A percentile compares a stretch with the other conserved stretches of the same genome.
Evolutionary conservation across 768 basidiomycete genomes (phyloP).

Genomic region (Leucocoprinus birnbaumii): DNA sequence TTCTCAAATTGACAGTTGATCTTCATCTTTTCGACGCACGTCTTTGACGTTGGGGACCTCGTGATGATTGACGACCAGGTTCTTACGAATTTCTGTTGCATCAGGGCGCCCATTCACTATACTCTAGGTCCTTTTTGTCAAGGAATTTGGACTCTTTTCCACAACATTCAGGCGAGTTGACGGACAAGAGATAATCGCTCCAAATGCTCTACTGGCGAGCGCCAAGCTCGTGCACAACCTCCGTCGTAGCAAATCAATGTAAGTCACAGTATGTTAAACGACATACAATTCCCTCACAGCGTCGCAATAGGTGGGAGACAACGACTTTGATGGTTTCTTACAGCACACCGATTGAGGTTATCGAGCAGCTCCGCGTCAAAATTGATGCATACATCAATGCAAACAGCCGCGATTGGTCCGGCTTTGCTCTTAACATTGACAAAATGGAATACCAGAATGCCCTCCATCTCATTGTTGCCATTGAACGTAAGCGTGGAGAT

Average conservation of each 20-base stretch:
- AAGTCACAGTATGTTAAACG: slow-evolving; percentile 20
- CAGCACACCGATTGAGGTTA: slow-evolving; percentile 64
- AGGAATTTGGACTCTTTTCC: slow-evolving; percentile 79
- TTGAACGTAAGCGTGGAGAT: slow-evolving; percentile 58
- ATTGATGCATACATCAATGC: slow-evolving; percentile 56
- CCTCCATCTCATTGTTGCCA: slow-evolving; percentile 59
- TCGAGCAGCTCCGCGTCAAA: slow-evolving; percentile 63
- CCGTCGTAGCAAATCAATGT: slow-evolving; percentile 74
- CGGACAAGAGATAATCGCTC: slow-evolving; percentile 77
- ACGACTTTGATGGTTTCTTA: slow-evolving; percentile 66
- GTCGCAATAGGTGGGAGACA: slow-evolving; percentile 54
- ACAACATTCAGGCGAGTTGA: slow-evolving; percentile 80
- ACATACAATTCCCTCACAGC: background rate
- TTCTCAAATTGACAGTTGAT: slow-evolving; percentile 47
- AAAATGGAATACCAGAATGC: slow-evolving; percentile 80
- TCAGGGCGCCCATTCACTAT: background rate
- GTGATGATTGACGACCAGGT: slow-evolving; percentile 79
- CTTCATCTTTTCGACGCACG: slow-evolving; percentile 83
- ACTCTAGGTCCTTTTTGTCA: slow-evolving; percentile 47
- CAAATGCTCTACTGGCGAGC: slow-evolving; percentile 67
- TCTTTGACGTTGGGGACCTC: slow-evolving; percentile 82
- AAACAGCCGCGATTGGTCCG: slow-evolving; percentile 75
- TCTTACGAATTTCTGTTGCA: slow-evolving; percentile 6
- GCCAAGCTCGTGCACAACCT: slow-evolving; percentile 79
- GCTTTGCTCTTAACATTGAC: slow-evolving; percentile 64